These are phyloP conservation scores for Lyophyllum atratum DNA, from an alignment of 768 basidiomycete species.

Conservation along the genomic window DNA sequence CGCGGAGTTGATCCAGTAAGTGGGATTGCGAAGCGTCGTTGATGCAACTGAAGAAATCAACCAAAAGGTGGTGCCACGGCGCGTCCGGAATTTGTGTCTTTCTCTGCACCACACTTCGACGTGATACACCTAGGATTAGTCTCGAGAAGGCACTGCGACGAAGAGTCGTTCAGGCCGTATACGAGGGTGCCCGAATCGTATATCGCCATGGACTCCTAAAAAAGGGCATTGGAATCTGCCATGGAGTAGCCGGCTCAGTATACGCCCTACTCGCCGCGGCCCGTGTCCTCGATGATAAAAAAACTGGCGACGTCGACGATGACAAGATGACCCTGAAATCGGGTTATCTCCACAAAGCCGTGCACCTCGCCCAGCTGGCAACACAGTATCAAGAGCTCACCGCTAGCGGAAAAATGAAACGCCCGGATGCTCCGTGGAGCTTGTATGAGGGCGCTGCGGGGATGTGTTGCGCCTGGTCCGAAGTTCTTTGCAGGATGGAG, in stretches of 20 bases:
- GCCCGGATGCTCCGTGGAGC: constrained; percentile 56
- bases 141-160: constrained; percentile 24
- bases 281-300: constrained; percentile 38
- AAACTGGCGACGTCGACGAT: background rate
- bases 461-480: constrained; percentile 59
- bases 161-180: constrained; percentile 33
- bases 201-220: constrained; percentile 50
- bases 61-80: constrained; percentile 61
- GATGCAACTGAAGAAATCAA: background rate
- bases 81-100: constrained; percentile 52
- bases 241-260: constrained; percentile 57
- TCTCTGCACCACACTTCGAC: constrained; percentile 43
- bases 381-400: constrained; percentile 33
- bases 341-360: constrained; percentile 30
- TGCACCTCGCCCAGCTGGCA: constrained; percentile 50
- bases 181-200: constrained; percentile 42
- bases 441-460: constrained; percentile 61
- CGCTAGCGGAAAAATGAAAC: constrained; percentile 40
- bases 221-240: constrained; percentile 63
- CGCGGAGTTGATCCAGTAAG: constrained; percentile 56
- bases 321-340: background rate
- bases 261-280: constrained; percentile 53
- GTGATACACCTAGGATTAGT: constrained; percentile 18
- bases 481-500: constrained; percentile 36
- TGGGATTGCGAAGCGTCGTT: background rate